Evolutionary conservation across 306 rosid genomes (phyloP).

Genomic region (Coriaria nepalensis): DNA sequence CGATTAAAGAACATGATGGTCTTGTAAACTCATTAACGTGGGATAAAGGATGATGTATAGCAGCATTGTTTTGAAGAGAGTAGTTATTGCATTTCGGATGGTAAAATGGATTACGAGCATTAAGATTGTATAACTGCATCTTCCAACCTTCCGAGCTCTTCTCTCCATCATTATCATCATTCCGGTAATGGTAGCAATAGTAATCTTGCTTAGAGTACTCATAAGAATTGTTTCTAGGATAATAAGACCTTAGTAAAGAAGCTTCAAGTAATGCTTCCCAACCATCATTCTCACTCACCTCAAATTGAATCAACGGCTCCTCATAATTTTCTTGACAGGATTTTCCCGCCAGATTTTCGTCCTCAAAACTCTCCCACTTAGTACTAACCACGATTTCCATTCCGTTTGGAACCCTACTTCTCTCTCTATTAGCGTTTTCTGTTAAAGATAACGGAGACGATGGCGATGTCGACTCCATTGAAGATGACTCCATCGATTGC

Average conservation of each 20-base stretch:
- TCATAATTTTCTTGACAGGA: neutral
- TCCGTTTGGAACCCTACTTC: neutral
- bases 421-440: conserved; percentile 8
- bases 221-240: conserved; percentile 1
- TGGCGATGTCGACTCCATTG: conserved; percentile 11
- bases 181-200: no score
- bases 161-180: neutral
- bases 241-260: conserved; percentile 22
- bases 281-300: conserved; percentile 11
- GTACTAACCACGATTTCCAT: conserved; percentile 9
- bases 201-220: neutral
- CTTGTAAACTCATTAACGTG: no score
- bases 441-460: conserved; percentile 7
- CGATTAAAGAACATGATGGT: no score
- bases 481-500: conserved; percentile 42
- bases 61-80: no score
- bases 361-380: conserved; percentile 13
- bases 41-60: no score
- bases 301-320: conserved; percentile 8
- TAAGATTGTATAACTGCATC: conserved; percentile 9
- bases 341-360: neutral
- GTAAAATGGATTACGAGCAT: conserved; percentile 26
- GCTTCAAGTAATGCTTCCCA: conserved; percentile 64
- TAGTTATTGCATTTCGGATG: no score
- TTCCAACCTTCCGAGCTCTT: conserved; percentile 2